phyloP scores from a whole-genome alignment of 2,329 filamentous ascomycete genomes.

The Neofusicoccum sp. region DNA sequence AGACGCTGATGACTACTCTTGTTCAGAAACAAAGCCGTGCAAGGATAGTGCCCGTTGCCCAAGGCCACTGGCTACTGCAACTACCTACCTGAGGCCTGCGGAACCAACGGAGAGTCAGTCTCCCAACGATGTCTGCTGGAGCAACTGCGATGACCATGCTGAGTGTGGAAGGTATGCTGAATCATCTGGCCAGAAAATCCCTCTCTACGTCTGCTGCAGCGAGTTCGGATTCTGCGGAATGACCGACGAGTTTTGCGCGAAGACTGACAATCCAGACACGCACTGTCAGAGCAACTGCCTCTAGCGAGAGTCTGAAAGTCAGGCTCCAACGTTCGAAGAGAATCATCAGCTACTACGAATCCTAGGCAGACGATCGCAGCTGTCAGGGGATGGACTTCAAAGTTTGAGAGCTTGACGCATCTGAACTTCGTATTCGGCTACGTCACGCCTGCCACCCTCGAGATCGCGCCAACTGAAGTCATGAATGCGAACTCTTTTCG shows the following conservation, averaged over 20 bases:
- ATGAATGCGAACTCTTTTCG: conserved; percentile 28
- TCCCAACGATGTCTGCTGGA: conserved; percentile 16
- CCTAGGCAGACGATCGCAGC: conserved; percentile 1
- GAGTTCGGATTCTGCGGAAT: conserved; percentile 13
- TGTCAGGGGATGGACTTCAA: conserved; percentile 30
- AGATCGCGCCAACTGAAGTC: conserved; percentile 30
- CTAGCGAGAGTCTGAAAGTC: neutral
- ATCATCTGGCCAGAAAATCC: neutral
- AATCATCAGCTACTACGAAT: conserved; percentile 23
- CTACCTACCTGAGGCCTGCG: too few relatives aligned
- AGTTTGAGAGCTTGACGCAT: conserved; percentile 29
- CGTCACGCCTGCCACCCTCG: conserved; percentile 26
- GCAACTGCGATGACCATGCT: conserved; percentile 22
- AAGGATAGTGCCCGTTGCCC: too few relatives aligned
- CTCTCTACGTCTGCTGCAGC: neutral
- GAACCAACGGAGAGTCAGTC: too few relatives aligned
- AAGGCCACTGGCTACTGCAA: too few relatives aligned
- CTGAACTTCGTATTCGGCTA: conserved; percentile 28
- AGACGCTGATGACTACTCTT: neutral
- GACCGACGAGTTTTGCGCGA: conserved; percentile 13
- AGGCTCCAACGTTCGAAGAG: neutral
- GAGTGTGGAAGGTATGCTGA: neutral
- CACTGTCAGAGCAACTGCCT: conserved; percentile 18
- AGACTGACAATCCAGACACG: neutral
- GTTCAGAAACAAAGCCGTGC: too few relatives aligned